phyloP scores from a whole-genome alignment of 1,284 basidiomycete species.

The Macrocystidia cucumis region DNA sequence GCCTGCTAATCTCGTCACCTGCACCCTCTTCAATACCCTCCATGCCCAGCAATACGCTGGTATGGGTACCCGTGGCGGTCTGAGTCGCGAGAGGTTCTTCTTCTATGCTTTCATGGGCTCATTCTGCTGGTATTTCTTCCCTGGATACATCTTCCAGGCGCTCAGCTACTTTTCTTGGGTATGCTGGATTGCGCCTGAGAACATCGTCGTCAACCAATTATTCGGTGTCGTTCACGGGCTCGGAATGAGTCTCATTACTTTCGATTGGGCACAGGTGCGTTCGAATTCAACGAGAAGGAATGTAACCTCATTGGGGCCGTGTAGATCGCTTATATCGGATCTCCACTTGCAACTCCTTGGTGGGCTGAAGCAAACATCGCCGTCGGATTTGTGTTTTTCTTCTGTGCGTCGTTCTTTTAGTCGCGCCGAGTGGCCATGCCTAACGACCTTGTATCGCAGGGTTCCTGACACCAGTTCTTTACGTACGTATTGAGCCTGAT shows the following conservation, averaged over 20 bases:
- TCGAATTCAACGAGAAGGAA: background rate
- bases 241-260: conserved; percentile 70
- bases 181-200: conserved; percentile 55
- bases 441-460: conserved; percentile 27
- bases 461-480: conserved; percentile 62
- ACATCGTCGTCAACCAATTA: conserved; percentile 60
- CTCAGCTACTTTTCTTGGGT: conserved; percentile 66
- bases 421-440: conserved; percentile 27
- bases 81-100: conserved; percentile 77
- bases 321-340: conserved; percentile 46
- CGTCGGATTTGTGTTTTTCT: conserved; percentile 72
- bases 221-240: conserved; percentile 77
- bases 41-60: conserved; percentile 59
- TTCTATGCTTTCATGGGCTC: conserved; percentile 51
- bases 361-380: conserved; percentile 81
- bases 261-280: conserved; percentile 64
- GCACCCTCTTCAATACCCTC: conserved; percentile 78
- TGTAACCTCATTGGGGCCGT: background rate
- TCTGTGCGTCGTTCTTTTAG: conserved; percentile 45
- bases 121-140: conserved; percentile 62
- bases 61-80: conserved; percentile 53
- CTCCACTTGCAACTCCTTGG: conserved; percentile 59
- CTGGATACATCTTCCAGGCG: conserved; percentile 69
- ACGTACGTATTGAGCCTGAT: conserved; percentile 19
- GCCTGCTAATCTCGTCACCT: conserved; percentile 79